phyloP scores from a whole-genome alignment of 129 eudicot genomes.

The Escallonia rubra region DNA sequence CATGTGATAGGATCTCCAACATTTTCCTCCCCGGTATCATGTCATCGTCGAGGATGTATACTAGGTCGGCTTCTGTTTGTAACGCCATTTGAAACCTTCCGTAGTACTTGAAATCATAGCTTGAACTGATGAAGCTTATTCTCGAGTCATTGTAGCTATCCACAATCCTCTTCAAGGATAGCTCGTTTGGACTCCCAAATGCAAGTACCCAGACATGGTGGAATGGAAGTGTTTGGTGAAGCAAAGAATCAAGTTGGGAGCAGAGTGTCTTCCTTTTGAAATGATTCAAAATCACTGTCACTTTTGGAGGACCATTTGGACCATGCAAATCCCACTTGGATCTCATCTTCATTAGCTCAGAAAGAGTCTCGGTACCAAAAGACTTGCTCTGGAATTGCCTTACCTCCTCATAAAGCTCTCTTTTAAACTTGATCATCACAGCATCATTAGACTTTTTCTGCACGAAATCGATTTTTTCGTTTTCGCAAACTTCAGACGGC shows the following conservation, averaged over 20 bases:
- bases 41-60: slow-evolving; percentile 84
- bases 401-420: slow-evolving; percentile 69
- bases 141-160: slow-evolving; percentile 72
- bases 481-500: slow-evolving; percentile 68
- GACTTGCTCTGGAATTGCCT: slow-evolving; percentile 46
- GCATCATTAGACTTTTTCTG: slow-evolving; percentile 87
- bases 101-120: slow-evolving; percentile 86
- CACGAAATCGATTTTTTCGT: slow-evolving; percentile 77
- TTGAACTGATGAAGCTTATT: slow-evolving; percentile 80
- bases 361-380: slow-evolving; percentile 52
- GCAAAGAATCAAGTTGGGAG: slow-evolving; percentile 75
- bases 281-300: slow-evolving; percentile 85
- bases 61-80: slow-evolving; percentile 86
- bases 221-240: slow-evolving; percentile 85
- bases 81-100: slow-evolving; percentile 96
- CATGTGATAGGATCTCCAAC: slow-evolving; percentile 81
- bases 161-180: slow-evolving; percentile 55
- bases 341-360: slow-evolving; percentile 71
- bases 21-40: slow-evolving; percentile 93
- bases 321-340: slow-evolving; percentile 70
- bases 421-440: slow-evolving; percentile 76
- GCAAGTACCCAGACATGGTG: slow-evolving; percentile 96
- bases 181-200: slow-evolving; percentile 85
- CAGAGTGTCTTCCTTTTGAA: slow-evolving; percentile 92
- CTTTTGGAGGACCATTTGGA: slow-evolving; percentile 41